phyloP scores from a whole-genome alignment of 2,329 filamentous ascomycete genomes.

The Hysterium pulicare region DNA sequence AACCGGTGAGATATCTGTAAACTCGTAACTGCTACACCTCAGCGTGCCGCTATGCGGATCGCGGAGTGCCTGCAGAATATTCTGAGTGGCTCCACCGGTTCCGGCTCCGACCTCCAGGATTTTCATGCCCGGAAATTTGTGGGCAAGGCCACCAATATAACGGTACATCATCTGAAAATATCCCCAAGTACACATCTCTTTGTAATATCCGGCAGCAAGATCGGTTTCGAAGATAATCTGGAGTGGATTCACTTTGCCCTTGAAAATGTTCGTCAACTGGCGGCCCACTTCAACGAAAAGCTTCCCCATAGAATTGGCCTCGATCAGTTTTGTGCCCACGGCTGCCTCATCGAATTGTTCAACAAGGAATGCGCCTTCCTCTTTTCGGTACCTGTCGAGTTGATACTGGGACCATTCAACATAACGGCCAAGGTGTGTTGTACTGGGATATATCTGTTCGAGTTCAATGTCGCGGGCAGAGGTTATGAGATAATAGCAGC shows the following conservation, averaged over 20 bases:
- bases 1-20: background rate
- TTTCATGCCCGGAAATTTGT: slow-evolving; percentile 8
- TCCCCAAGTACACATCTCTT: slow-evolving; percentile 4
- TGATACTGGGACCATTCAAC: background rate
- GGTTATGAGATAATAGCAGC: background rate
- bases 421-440: background rate
- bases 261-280: slow-evolving; percentile 1
- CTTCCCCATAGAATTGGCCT: background rate
- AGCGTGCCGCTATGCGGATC: background rate
- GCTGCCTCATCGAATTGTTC: background rate
- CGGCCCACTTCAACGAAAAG: background rate
- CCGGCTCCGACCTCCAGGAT: slow-evolving; percentile 19
- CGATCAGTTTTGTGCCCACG: background rate
- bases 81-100: slow-evolving; percentile 13
- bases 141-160: slow-evolving; percentile 3
- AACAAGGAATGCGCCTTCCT: background rate
- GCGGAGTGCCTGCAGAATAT: slow-evolving; percentile 7
- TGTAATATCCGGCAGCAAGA: slow-evolving; percentile 3
- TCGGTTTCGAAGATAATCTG: slow-evolving; percentile 2
- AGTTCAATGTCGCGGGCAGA: background rate
- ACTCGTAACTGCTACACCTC: background rate
- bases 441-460: background rate
- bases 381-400: background rate
- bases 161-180: slow-evolving; percentile 2
- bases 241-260: slow-evolving; percentile 3